Conservation (phyloP, 371 early-diverging fungal species). For the Parasitella parasitica region DNA sequence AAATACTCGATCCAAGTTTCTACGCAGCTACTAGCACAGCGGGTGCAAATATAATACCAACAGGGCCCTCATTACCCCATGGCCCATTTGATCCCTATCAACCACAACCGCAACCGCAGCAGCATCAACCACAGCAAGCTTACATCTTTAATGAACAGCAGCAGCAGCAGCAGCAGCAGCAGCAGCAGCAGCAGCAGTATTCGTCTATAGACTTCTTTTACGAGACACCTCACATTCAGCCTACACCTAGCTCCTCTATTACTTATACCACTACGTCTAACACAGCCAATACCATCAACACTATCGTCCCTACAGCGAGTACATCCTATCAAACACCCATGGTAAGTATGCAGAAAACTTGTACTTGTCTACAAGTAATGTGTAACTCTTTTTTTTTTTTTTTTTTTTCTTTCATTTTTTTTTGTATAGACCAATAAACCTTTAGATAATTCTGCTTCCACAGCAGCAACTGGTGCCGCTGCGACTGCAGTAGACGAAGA, state of each 20-base stretch:
- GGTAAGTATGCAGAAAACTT: constrained; percentile 6
- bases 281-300: background rate
- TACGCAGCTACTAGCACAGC: background rate
- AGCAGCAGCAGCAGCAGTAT: background rate
- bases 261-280: constrained; percentile 1
- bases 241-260: background rate
- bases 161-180: constrained; percentile 3
- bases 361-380: too few relatives aligned
- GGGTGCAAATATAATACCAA: constrained; percentile 2
- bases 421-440: background rate
- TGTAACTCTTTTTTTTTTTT: background rate
- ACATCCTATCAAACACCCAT: constrained; percentile 12
- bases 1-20: constrained; percentile 4
- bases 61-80: background rate
- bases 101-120: background rate
- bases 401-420: background rate
- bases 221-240: constrained; percentile 8
- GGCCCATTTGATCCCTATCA: background rate
- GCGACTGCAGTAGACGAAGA: constrained; percentile 10
- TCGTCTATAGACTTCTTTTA: constrained; percentile 14
- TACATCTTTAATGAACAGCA: background rate
- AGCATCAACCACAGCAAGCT: background rate
- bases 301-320: background rate
- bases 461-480: background rate
- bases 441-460: background rate